These are phyloP conservation scores for Ophiostoma piceae DNA, from an alignment of 2,329 filamentous ascomycete species.

Conservation along the genomic window DNA sequence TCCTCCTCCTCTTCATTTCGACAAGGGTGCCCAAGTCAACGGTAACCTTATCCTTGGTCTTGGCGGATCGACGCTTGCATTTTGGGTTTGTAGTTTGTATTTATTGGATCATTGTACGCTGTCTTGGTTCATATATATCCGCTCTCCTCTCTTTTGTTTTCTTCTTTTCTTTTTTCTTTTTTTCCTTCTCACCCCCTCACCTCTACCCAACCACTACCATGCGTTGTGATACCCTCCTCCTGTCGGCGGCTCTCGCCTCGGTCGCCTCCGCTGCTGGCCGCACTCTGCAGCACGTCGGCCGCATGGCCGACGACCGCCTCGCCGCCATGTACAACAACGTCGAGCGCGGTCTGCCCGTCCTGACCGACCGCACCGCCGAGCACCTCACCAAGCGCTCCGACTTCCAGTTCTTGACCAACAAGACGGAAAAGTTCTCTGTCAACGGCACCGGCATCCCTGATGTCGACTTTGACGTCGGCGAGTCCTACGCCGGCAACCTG, in stretches of 20 bases:
- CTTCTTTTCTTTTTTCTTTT: not conserved
- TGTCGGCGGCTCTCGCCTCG: conserved; percentile 18
- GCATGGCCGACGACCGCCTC: not conserved
- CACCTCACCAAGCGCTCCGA: not conserved
- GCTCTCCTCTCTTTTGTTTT: not conserved
- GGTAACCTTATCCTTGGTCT: conserved; percentile 6
- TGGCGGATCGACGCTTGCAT: not conserved
- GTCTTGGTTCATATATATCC: not conserved
- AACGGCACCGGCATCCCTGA: conserved; percentile 62
- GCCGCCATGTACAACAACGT: not conserved
- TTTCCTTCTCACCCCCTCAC: not conserved
- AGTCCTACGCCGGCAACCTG: conserved; percentile 59
- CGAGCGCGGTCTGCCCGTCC: not conserved
- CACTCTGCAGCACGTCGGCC: conserved; percentile 26
- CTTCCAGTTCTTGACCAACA: conserved; percentile 25
- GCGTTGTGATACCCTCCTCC: conserved; percentile 21
- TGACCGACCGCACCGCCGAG: not conserved
- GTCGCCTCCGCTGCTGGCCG: conserved; percentile 23
- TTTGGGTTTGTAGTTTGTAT: not conserved
- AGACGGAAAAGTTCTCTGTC: conserved; percentile 48
- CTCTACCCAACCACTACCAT: conserved; percentile 13
- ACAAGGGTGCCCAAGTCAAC: conserved; percentile 4
- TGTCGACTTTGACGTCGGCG: conserved; percentile 62
- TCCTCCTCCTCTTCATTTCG: not conserved
- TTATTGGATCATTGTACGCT: not conserved